Evolutionary conservation across 2,329 filamentous ascomycete species (phyloP).

Genomic region (Davidsoniella virescens): DNA sequence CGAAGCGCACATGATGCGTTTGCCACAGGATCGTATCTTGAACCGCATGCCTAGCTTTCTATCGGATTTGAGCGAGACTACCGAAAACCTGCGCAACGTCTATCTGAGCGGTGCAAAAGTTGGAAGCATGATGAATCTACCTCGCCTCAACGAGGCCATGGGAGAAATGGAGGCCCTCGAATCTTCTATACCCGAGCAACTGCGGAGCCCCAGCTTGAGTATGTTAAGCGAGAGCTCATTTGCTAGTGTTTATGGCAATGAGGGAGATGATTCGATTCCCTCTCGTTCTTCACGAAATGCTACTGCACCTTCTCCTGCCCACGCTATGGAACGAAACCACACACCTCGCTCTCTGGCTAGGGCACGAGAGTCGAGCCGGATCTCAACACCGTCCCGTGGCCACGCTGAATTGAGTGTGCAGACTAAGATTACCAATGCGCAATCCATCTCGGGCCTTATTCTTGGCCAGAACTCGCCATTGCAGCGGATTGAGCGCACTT

Average conservation of each 20-base stretch:
- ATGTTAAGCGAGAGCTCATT: conserved; percentile 54
- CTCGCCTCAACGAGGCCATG: conserved; percentile 17
- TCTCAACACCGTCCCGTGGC: conserved; percentile 6
- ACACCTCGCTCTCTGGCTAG: conserved; percentile 5
- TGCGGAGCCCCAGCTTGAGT: conserved; percentile 44
- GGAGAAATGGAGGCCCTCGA: conserved; percentile 9
- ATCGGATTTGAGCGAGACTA: conserved; percentile 41
- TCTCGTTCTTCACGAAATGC: not conserved
- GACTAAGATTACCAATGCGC: conserved; percentile 14
- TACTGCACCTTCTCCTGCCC: not conserved
- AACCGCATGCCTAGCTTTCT: conserved; percentile 48
- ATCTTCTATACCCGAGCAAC: conserved; percentile 15
- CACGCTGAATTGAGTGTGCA: conserved; percentile 3
- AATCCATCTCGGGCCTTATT: conserved; percentile 27
- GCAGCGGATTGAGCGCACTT: conserved; percentile 29
- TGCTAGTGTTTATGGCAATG: conserved; percentile 41
- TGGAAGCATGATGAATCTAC: conserved; percentile 33
- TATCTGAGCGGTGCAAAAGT: conserved; percentile 30
- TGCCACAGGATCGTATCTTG: conserved; percentile 19
- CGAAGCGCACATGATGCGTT: not conserved
- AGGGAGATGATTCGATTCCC: conserved; percentile 2
- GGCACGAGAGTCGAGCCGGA: not conserved
- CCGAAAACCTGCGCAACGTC: conserved; percentile 44
- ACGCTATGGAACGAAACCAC: not conserved
- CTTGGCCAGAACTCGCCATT: conserved; percentile 27